These are phyloP conservation scores for Lyophyllum shimeji DNA, from an alignment of 768 basidiomycete species.

Conservation along the genomic window DNA sequence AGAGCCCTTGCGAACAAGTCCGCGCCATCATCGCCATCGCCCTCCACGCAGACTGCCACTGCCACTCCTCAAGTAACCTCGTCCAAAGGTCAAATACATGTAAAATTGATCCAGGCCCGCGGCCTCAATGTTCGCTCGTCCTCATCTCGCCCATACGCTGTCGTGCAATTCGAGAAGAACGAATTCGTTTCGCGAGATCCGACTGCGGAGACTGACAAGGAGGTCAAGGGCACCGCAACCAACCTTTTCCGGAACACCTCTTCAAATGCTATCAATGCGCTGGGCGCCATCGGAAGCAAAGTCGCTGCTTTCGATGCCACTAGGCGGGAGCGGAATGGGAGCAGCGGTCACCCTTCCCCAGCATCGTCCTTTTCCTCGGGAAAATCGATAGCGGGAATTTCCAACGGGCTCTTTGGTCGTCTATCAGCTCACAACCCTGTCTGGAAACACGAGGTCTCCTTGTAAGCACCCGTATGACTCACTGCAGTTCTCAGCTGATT, in stretches of 20 bases:
- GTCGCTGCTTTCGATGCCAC: conserved; percentile 35
- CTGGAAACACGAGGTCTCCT: conserved; percentile 99
- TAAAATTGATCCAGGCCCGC: conserved; percentile 93
- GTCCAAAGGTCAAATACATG: conserved; percentile 78
- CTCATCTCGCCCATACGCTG: conserved; percentile 82
- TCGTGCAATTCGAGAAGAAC: conserved; percentile 98
- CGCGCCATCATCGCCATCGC: conserved; percentile 31
- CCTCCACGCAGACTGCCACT: conserved; percentile 34
- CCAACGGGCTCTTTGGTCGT: conserved; percentile 57
- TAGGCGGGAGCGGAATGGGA: conserved; percentile 38
- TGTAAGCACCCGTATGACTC: conserved; percentile 65
- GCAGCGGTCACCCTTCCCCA: conserved; percentile 43
- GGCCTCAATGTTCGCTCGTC: conserved; percentile 71
- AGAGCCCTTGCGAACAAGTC: conserved; percentile 25
- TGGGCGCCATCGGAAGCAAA: conserved; percentile 60
- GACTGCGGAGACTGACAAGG: conserved; percentile 81
- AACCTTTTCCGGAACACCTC: conserved; percentile 51
- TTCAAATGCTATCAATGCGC: conserved; percentile 62
- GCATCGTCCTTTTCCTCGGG: conserved; percentile 36
- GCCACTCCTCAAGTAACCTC: conserved; percentile 30
- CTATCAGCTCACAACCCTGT: conserved; percentile 85
- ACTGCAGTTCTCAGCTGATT: conserved; percentile 14
- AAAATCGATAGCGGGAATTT: conserved; percentile 29
- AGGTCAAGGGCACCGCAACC: conserved; percentile 79
- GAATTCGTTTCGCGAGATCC: conserved; percentile 95